Base-by-base conservation (phyloP, 176 grass and related monocot genomes). In the Eleusine indica region DNA sequence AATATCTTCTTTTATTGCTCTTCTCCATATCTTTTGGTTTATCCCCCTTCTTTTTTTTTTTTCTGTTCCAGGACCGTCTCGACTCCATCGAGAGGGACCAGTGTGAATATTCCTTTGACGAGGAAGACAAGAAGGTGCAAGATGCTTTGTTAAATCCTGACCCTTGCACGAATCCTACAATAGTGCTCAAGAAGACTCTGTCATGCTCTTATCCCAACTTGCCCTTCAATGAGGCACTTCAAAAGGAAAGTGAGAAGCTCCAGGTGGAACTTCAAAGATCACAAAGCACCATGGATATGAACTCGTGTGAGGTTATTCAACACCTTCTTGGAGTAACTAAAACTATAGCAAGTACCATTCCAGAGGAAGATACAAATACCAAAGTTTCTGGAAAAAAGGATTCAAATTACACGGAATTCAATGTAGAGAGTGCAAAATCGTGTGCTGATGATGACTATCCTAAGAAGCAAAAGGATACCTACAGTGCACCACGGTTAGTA, bases 111-210 rank as follows among this genome's bases (percentile, higher is more conserved):
- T 94, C 91, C 79, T 91, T 99, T 67, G 96, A 99, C 8, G 93
- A 99, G 81, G 96, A 99, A 80, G 96, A 99, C 65, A 96, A 93
- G 85, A 91, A 96, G 81, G 93, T 90, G 49, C 96, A 99, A 77
- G 85, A 94, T 60, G 91, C 85, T 66, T 68, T 99, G 46, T 83
- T 99, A 70, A 91, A 99, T 81, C 87, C 87, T 63, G 93, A 99
- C 42, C 80, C 87, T 61, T 73, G 78, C 40, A 88, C 29, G 28
- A 91, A 91, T 82, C 86, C 92, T 71, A 83, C 96, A 0, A 71
- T 89, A 2, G 87, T 96, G 72, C 88, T 99, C 12, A 99, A 95
- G 81, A 99, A 99, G 73, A 89, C 91, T 57, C 87, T 99, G 52
- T 96, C 96, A 43, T 92, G 91, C 77, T 94, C 96, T 54, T 99